These are phyloP conservation scores for Aaosphaeria arxii DNA, from an alignment of 2,329 filamentous ascomycete species.

Conservation along the genomic window DNA sequence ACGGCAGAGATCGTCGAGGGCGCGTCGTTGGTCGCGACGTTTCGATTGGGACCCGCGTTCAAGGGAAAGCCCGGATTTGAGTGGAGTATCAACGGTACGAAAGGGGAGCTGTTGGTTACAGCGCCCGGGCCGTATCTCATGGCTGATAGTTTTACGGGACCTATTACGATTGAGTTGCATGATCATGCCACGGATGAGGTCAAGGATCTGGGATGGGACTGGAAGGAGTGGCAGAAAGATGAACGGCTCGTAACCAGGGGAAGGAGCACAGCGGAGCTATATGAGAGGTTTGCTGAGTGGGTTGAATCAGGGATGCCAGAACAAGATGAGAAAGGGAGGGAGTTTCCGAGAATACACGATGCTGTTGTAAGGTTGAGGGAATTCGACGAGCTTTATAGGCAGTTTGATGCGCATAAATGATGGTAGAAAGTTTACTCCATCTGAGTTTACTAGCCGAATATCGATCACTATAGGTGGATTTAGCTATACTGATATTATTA, in stretches of 20 bases:
- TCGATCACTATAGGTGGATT: no score
- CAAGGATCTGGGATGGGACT: slow-evolving; percentile 37
- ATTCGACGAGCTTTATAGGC: slow-evolving; percentile 14
- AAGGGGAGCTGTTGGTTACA: slow-evolving; percentile 11
- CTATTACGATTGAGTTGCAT: slow-evolving; percentile 22
- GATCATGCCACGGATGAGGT: slow-evolving; percentile 23
- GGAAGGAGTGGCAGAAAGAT: slow-evolving; percentile 37
- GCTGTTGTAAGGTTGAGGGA: slow-evolving; percentile 50
- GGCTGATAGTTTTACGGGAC: slow-evolving; percentile 2
- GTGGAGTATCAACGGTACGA: slow-evolving; percentile 15
- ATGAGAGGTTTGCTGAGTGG: slow-evolving; percentile 27
- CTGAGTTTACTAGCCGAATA: no score
- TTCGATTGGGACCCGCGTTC: slow-evolving; percentile 14
- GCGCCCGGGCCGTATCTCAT: slow-evolving; percentile 4
- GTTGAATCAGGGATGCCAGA: slow-evolving; percentile 10
- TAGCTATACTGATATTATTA: no score
- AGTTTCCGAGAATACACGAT: slow-evolving; percentile 39
- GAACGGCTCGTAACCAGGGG: slow-evolving; percentile 10
- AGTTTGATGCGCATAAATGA: slow-evolving; percentile 9
- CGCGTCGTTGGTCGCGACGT: slow-evolving; percentile 8
- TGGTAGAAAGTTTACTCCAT: not conserved
- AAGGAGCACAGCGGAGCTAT: slow-evolving; percentile 23
- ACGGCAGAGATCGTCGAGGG: not conserved
- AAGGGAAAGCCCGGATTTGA: slow-evolving; percentile 8
- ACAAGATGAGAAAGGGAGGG: slow-evolving; percentile 7